Percentiles rank a stretch among this genome's conserved stretches.
These are phyloP conservation scores for Paspalum vaginatum DNA, from an alignment of 176 grass and related monocot species.

Conservation along the genomic window DNA sequence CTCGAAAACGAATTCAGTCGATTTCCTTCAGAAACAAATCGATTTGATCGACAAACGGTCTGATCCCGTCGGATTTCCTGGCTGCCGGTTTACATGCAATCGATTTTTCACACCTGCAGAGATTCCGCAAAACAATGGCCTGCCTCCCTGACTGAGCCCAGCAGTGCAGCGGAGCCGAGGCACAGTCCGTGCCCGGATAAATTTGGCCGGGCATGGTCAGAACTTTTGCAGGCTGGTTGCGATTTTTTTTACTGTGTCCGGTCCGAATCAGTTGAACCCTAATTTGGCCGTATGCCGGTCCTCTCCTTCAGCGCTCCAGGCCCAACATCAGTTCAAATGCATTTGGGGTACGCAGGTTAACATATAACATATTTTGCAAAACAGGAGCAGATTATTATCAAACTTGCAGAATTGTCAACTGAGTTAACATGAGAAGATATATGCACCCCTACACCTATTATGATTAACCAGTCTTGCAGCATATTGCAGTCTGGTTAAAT, in stretches of 20 bases:
- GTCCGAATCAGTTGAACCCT: constrained; percentile 40
- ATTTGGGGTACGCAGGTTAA: no score
- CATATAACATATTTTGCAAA: no score
- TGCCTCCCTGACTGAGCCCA: neutral
- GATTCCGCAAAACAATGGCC: neutral
- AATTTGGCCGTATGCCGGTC: constrained; percentile 28
- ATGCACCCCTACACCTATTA: no score
- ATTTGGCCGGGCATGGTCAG: constrained; percentile 30
- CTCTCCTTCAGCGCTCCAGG: constrained; percentile 4
- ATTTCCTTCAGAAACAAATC: neutral
- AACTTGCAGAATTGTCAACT: no score
- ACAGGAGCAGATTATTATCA: no score
- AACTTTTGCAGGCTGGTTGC: neutral
- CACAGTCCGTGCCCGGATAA: neutral
- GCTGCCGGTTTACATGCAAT: neutral
- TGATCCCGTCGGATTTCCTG: constrained; percentile 2
- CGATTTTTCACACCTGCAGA: neutral
- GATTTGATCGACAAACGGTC: constrained; percentile 14
- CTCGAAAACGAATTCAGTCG: neutral
- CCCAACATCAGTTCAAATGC: no score
- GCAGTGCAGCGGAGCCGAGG: neutral
- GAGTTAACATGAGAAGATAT: no score
- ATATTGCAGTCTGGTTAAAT: no score
- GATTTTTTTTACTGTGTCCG: neutral
- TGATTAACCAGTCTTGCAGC: no score